A percentile compares a stretch with the other conserved stretches of the same genome.
Evolutionary conservation across 1,284 basidiomycete genomes (phyloP).

Genomic region (Mixia osmundae): DNA sequence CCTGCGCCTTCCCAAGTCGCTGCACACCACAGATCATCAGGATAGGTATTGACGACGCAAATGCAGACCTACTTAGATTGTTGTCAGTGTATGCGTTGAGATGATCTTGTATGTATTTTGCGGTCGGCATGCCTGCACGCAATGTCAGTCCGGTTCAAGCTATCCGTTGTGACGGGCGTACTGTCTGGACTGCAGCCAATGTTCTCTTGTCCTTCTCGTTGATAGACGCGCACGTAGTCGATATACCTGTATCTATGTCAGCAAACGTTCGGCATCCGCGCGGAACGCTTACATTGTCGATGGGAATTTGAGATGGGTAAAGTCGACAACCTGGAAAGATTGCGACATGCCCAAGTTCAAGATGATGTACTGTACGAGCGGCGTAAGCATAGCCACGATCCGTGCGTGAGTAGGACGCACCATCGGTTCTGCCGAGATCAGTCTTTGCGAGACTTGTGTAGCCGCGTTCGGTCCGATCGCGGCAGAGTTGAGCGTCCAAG

Average conservation of each 20-base stretch:
- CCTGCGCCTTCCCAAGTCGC: no score
- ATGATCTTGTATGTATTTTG: conserved; percentile 10
- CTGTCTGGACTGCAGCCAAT: conserved; percentile 7
- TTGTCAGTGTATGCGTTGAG: conserved; percentile 13
- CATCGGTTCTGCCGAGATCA: conserved; percentile 7
- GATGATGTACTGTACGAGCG: conserved; percentile 30
- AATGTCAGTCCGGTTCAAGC: conserved; percentile 16
- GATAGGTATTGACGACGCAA: no score
- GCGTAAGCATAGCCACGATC: no score
- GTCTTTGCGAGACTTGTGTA: background rate
- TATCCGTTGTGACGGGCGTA: conserved; percentile 1
- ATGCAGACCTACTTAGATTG: no score
- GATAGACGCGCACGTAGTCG: conserved; percentile 24
- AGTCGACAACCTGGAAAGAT: conserved; percentile 4
- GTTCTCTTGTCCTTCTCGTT: conserved; percentile 3
- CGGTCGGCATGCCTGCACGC: background rate
- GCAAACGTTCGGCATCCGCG: no score
- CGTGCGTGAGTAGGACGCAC: no score
- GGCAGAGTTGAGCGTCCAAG: conserved; percentile 8
- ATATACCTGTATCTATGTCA: background rate
- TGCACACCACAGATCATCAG: no score
- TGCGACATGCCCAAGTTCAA: conserved; percentile 10
- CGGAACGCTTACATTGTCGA: conserved; percentile 38
- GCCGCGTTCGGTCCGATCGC: conserved; percentile 3
- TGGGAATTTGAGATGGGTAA: background rate